Conservation (phyloP, 2,329 filamentous ascomycete species). For the Ascocoryne sarcoides region DNA sequence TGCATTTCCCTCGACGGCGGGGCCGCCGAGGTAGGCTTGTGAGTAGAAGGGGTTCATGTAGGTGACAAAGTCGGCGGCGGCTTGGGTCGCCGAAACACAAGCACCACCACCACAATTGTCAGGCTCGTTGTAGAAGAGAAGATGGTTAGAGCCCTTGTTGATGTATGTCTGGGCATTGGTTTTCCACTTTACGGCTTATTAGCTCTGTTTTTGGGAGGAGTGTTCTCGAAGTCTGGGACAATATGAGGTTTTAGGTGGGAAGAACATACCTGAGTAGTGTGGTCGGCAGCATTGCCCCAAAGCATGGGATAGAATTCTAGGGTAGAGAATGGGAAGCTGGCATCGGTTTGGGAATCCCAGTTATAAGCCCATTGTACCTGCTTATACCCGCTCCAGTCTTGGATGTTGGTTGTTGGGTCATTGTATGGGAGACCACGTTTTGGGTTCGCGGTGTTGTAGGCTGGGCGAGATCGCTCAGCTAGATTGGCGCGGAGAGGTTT, state of each 20-base stretch:
- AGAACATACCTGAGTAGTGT: slow-evolving; percentile 27
- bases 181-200: slow-evolving; percentile 2
- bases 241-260: too few relatives aligned
- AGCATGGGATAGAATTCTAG: slow-evolving; percentile 59
- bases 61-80: slow-evolving; percentile 31
- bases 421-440: slow-evolving; percentile 10
- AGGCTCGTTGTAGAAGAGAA: slow-evolving; percentile 47
- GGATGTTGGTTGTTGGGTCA: slow-evolving; percentile 1
- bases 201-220: background rate
- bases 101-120: slow-evolving; percentile 7
- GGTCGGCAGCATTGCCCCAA: slow-evolving; percentile 41
- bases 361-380: slow-evolving; percentile 50
- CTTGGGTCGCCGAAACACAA: slow-evolving; percentile 33
- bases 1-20: slow-evolving; percentile 33
- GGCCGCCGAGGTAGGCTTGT: slow-evolving; percentile 34
- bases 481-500: background rate
- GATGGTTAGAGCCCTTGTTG: slow-evolving; percentile 39
- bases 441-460: background rate
- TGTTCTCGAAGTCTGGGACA: too few relatives aligned
- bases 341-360: slow-evolving; percentile 45
- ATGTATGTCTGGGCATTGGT: slow-evolving; percentile 43
- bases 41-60: slow-evolving; percentile 35
- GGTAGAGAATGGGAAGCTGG: slow-evolving; percentile 31
- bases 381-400: slow-evolving; percentile 6
- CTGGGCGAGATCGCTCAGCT: background rate